Percentiles rank a stretch among this genome's conserved stretches.
phyloP scores from a whole-genome alignment of 495 filamentous ascomycete species.

The Tuber umbilicatum region DNA sequence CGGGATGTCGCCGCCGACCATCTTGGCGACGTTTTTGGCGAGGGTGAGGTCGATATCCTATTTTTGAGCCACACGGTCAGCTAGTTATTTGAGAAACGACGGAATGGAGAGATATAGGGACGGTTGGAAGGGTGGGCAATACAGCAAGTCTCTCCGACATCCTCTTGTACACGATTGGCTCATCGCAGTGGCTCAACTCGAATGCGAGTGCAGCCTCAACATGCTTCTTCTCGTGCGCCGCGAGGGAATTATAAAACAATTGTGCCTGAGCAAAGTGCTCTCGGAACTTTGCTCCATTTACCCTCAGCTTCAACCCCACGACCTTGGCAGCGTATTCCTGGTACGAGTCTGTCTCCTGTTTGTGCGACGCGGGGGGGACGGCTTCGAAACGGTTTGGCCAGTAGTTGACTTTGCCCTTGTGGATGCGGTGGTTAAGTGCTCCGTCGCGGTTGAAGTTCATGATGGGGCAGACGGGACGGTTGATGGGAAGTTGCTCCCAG shows the following conservation, averaged over 20 bases:
- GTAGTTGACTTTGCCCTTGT: conserved; percentile 72
- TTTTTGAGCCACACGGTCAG: background rate
- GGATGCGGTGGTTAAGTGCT: conserved; percentile 55
- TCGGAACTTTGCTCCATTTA: conserved; percentile 67
- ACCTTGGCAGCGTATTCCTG: conserved; percentile 61
- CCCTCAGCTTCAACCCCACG: conserved; percentile 63
- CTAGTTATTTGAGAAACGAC: background rate
- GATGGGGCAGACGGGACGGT: conserved; percentile 67
- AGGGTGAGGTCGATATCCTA: conserved; percentile 64
- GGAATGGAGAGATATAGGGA: background rate
- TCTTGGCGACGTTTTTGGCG: conserved; percentile 61
- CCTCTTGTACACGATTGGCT: conserved; percentile 69
- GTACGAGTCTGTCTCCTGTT: conserved; percentile 57
- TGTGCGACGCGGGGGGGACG: conserved; percentile 53
- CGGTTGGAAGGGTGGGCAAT: background rate
- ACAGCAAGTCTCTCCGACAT: conserved; percentile 59
- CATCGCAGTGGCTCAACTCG: conserved; percentile 86
- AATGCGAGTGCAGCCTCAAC: conserved; percentile 65
- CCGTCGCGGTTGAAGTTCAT: conserved; percentile 78
- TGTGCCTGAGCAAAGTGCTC: conserved; percentile 65
- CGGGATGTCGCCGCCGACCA: conserved; percentile 61
- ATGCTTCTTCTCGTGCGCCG: conserved; percentile 62
- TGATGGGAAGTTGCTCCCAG: conserved; percentile 82
- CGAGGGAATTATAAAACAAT: conserved; percentile 76
- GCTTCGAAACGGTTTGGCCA: conserved; percentile 75